Base-by-base conservation (phyloP, 2,329 filamentous ascomycete genomes). In the Curvularia spicifera region DNA sequence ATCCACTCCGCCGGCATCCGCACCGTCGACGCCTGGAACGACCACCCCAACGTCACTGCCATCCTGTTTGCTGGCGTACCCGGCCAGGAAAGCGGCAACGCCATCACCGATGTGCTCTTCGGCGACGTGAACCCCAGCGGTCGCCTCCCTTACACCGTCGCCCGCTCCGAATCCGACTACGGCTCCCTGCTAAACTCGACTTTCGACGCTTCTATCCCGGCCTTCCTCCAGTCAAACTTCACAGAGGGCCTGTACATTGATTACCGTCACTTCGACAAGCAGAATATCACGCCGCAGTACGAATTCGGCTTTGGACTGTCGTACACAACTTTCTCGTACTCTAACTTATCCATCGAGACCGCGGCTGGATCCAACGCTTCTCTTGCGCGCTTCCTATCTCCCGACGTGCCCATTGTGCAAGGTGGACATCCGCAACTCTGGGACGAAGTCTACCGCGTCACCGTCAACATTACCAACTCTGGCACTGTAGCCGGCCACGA, bases 231-330 rank as follows among this genome's bases (percentile, higher is more conserved):
- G 68, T 78, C 86, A 18, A 83, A 91, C 67, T 96, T 91, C 72
- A 80, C 80, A 1, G 91, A 95, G 73, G 91, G 91, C 5, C 80
- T 89, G 52, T 91, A 92, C 74, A 92, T 95, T 71, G 91, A 95
- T 76, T 91, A 92, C 78, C 85, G 89, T 44, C 81, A 87, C 68
- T 91, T 95, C 49, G 91, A 95, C 76, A 81, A 81, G 64, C 70
- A 81, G 39, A 80, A 85, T 59, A 83, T 85, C 49, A 84, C 85
- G 0, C 90, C 91, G 1, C 85, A 90, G 60, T 95, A 87, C 75
- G 90, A 93, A 70, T 96, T 95, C 65, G 91, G 91, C 2, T 90
- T 84, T 68, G 91, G 91, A 46, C 80, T 96, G 6, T 65, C 70
- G 0, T 96, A 94, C 82, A 91, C 91, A 0, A 91, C 83, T 1